Conservation (phyloP, 129 eudicot genomes). For the Ambrosia artemisiifolia region DNA sequence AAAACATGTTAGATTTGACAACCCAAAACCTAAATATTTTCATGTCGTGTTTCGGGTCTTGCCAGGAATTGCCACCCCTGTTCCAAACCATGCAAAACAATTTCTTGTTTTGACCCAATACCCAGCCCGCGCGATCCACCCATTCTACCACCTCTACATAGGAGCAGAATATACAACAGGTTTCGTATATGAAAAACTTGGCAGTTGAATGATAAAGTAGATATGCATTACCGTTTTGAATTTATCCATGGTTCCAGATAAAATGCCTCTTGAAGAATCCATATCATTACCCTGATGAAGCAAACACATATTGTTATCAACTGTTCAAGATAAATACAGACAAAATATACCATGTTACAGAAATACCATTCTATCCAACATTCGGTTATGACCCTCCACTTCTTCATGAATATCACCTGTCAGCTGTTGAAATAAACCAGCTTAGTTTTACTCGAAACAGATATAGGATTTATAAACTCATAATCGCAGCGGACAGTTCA, state of each 20-base stretch:
- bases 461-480: neutral
- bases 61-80: too few relatives aligned
- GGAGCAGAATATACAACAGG: neutral
- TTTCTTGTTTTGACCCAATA: neutral
- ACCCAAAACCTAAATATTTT: neutral
- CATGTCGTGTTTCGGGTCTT: too few relatives aligned
- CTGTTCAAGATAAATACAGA: neutral
- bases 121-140: neutral
- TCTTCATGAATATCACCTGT: conserved; percentile 90
- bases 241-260: conserved; percentile 94
- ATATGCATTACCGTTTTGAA: conserved; percentile 68
- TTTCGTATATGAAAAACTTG: neutral
- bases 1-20: neutral
- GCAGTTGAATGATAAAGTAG: neutral
- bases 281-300: conserved; percentile 80
- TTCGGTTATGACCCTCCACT: conserved; percentile 84
- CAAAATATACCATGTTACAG: neutral
- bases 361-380: conserved; percentile 93
- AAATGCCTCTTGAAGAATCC: conserved; percentile 86
- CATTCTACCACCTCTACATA: neutral
- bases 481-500: neutral
- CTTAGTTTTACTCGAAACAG: neutral
- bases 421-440: conserved; percentile 48
- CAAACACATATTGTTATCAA: conserved; percentile 1
- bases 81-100: neutral